A percentile compares a stretch with the other conserved stretches of the same genome.
phyloP scores from a whole-genome alignment of 83 land plant species.

The Picea abies region DNA sequence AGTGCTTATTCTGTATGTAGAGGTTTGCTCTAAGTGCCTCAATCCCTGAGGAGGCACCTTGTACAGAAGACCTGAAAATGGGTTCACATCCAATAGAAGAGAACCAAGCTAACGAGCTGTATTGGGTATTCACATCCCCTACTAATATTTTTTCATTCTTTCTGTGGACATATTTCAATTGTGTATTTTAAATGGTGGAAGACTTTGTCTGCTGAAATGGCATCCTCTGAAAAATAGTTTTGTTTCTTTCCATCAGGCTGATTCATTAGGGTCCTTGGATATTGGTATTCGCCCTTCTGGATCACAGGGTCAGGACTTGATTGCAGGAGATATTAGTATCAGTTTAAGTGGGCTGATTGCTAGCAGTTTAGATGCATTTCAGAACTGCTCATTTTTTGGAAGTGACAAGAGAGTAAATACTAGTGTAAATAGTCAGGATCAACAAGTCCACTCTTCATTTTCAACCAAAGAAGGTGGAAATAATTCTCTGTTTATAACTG shows the following conservation, averaged over 20 bases:
- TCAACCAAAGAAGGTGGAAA: slow-evolving; percentile 1
- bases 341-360: slow-evolving; percentile 60
- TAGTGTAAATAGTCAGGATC: slow-evolving; percentile 16
- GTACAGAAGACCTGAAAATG: slow-evolving; percentile 1
- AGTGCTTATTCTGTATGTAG: background rate
- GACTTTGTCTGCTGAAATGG: background rate
- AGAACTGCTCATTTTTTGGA: slow-evolving; percentile 52
- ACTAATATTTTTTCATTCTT: background rate
- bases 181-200: background rate
- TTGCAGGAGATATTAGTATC: slow-evolving; percentile 36
- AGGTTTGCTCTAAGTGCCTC: background rate
- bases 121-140: background rate
- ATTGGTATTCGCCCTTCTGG: slow-evolving; percentile 47
- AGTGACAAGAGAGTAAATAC: slow-evolving; percentile 44
- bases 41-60: slow-evolving; percentile 6
- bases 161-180: background rate
- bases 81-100: background rate
- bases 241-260: slow-evolving; percentile 47
- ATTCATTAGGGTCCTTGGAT: slow-evolving; percentile 69
- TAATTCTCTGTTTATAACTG: slow-evolving; percentile 11
- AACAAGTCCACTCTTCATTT: background rate
- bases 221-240: background rate
- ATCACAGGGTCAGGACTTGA: slow-evolving; percentile 35
- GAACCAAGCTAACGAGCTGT: slow-evolving; percentile 12
- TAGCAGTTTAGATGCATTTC: slow-evolving; percentile 69